Base-by-base conservation (phyloP, 768 basidiomycete species). In the Antrodiella citrinella region DNA sequence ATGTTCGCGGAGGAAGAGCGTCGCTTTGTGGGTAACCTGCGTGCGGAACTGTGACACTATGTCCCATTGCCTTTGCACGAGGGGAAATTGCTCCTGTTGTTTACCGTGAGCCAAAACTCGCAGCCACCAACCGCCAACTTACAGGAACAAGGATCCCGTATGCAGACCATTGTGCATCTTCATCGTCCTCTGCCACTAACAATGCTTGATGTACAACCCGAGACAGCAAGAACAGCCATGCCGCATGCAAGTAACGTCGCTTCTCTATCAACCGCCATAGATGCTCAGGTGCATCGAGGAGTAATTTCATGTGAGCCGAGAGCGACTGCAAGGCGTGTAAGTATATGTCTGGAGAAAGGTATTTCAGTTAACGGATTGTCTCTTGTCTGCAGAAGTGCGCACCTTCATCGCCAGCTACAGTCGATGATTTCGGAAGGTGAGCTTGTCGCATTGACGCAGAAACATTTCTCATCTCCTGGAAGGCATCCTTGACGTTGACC, bases 1-100 rank as follows among this genome's bases (percentile, higher is more conserved):
- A 30, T 69, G 64, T 55, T 85, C 79, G 44, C 90, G 80, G 15
- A 96, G 70, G n/a, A 81, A 85, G 43, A 88, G 64, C 0, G 84
- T 91, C n/a, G 93, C 88, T 59, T 82, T 84, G 57, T 93, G 87
- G 19, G 87, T 78, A 54, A 97, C 94, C 60, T 95, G 92, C 1
- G 84, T 72, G 41, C 91, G 83, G 62, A 95, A 91, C 56, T 87
- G 89, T 3, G 82, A 80, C 5, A 97, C 80, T 1, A 80, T 75
- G 51, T 95, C 94, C 94, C 93, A 97, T 66, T 97, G 94, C 26
- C 91, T 83, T 56, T 91, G 86, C 2, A 91, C 80, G 3, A 97
- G 71, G 22, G 93, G 91, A 56, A 94, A 86, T 66, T 93, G 89
- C 44, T 80, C 79, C 91, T 93, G 59, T 20, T 5, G 48, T 51